Evolutionary conservation across 768 basidiomycete genomes (phyloP).

Genomic region (Amanita polypyramis): DNA sequence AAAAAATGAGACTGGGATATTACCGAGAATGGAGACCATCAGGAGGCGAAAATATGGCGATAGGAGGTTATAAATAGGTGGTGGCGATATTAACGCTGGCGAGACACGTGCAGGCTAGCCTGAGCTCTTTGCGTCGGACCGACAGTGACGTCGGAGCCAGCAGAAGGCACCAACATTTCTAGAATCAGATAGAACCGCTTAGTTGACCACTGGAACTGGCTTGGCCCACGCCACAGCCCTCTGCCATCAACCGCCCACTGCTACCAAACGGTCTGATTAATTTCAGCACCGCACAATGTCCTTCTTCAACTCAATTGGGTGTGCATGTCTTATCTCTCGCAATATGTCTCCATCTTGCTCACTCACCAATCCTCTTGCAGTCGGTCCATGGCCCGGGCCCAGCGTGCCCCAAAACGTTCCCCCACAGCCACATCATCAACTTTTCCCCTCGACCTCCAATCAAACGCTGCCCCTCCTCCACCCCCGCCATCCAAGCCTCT

Average conservation of each 20-base stretch:
- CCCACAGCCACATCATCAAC: constrained; percentile 67
- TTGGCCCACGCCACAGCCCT: not conserved
- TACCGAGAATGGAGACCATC: too few relatives aligned
- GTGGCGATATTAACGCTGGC: too few relatives aligned
- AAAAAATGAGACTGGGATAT: too few relatives aligned
- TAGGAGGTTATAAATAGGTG: not conserved
- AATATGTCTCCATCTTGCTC: not conserved
- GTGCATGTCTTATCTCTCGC: constrained; percentile 14
- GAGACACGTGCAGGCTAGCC: too few relatives aligned
- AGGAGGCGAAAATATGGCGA: not conserved
- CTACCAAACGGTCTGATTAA: not conserved
- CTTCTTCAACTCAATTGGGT: constrained; percentile 80
- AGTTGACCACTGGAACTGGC: too few relatives aligned
- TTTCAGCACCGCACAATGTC: constrained; percentile 44
- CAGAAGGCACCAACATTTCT: too few relatives aligned
- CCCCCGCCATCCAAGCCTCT: constrained; percentile 45
- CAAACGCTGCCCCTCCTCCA: constrained; percentile 25
- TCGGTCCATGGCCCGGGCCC: constrained; percentile 61
- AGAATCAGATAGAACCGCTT: too few relatives aligned
- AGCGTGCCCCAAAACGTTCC: constrained; percentile 52
- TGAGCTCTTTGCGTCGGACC: too few relatives aligned
- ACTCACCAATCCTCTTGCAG: constrained; percentile 22
- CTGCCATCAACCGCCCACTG: not conserved
- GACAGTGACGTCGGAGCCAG: too few relatives aligned
- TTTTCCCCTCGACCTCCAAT: constrained; percentile 31